Conservation (phyloP, 352 stramenopile species). For the Phytophthora parvispora region DNA sequence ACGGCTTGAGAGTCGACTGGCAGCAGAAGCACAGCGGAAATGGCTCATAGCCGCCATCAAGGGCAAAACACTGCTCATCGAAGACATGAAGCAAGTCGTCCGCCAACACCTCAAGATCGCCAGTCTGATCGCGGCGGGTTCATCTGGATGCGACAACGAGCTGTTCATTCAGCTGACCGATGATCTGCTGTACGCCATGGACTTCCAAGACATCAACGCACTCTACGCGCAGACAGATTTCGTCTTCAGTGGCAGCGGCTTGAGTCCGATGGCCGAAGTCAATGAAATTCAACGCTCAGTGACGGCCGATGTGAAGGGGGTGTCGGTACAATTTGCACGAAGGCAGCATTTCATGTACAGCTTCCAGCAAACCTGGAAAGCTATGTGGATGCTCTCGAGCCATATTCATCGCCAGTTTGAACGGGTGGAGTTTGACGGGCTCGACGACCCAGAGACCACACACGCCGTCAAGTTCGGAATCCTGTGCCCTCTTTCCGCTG, state of each 20-base stretch:
- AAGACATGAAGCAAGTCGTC: slow-evolving; percentile 6
- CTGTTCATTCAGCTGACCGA: background rate
- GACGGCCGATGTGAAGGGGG: background rate
- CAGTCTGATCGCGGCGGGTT: background rate
- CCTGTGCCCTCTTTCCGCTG: background rate
- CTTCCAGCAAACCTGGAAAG: background rate
- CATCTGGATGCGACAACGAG: background rate
- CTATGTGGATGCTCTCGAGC: background rate
- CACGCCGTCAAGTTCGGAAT: background rate
- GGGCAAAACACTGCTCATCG: background rate
- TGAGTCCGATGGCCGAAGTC: background rate
- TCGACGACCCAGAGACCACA: background rate
- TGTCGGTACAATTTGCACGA: background rate
- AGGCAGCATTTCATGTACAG: background rate
- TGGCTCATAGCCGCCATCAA: background rate
- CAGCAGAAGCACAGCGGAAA: background rate
- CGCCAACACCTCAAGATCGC: background rate
- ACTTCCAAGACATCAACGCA: background rate
- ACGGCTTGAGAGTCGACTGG: background rate
- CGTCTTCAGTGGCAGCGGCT: background rate
- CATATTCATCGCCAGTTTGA: background rate
- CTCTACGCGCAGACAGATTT: background rate
- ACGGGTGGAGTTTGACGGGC: background rate
- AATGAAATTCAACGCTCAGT: background rate
- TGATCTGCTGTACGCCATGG: background rate